phyloP scores from a whole-genome alignment of 169 alveolate species.

The Neospora caninum region DNA sequence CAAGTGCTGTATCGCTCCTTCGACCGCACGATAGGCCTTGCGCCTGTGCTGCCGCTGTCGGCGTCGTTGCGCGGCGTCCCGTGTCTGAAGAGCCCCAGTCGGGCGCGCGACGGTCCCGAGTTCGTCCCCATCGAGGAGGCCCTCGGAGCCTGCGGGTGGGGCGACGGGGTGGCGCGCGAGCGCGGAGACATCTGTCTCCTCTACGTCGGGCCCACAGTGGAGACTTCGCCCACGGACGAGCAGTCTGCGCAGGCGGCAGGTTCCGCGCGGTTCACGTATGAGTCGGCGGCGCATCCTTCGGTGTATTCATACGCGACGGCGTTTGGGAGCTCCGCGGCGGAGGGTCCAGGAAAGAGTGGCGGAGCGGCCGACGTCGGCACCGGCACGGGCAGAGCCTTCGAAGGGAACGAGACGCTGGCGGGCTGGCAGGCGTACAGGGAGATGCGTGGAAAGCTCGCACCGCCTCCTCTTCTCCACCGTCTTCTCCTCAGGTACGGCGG shows the following conservation, averaged over 20 bases:
- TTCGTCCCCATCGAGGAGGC: slow-evolving; percentile 28
- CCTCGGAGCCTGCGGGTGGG: not conserved
- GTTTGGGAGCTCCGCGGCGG: not conserved
- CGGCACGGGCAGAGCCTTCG: not conserved
- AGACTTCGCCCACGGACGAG: not conserved
- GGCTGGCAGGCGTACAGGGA: slow-evolving; percentile 28
- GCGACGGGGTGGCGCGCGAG: not conserved
- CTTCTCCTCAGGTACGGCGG: slow-evolving; percentile 26
- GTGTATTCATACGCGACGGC: not conserved
- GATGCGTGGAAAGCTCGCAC: not conserved
- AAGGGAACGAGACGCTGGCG: slow-evolving; percentile 28
- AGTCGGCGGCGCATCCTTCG: not conserved
- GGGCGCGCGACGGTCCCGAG: not conserved
- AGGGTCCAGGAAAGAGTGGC: not conserved
- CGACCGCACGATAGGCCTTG: not conserved
- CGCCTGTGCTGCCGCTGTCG: not conserved
- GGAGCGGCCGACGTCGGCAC: not conserved
- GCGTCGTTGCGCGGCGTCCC: not conserved
- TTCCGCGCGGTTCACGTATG: slow-evolving; percentile 8
- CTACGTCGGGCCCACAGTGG: slow-evolving; percentile 10
- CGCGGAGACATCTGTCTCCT: not conserved
- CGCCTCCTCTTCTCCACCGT: slow-evolving; percentile 27
- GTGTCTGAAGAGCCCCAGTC: not conserved
- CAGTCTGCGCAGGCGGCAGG: not conserved
- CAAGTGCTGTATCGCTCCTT: not conserved